These are phyloP conservation scores for Agrocybe praecox DNA, from an alignment of 768 basidiomycete species.

Conservation along the genomic window DNA sequence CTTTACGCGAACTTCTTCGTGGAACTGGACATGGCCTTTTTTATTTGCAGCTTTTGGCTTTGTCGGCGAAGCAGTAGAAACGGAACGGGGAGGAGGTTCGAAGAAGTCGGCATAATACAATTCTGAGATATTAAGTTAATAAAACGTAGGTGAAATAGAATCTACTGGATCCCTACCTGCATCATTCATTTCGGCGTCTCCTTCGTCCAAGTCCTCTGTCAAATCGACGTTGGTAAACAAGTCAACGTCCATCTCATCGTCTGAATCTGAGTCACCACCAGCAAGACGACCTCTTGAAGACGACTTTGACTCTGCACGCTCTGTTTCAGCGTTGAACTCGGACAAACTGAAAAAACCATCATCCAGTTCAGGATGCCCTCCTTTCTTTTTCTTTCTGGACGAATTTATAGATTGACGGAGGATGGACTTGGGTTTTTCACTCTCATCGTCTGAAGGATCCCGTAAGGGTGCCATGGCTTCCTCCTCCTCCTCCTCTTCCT, in stretches of 20 bases:
- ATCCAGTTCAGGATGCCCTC: constrained; percentile 54
- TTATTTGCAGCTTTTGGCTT: constrained; percentile 13
- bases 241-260: constrained; percentile 61
- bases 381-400: constrained; percentile 28
- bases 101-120: constrained; percentile 82
- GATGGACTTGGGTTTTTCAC: constrained; percentile 29
- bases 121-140: constrained; percentile 38
- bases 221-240: constrained; percentile 65
- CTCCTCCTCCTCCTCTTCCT: constrained; percentile 16
- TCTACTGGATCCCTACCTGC: constrained; percentile 36
- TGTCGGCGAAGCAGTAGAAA: constrained; percentile 15
- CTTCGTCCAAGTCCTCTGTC: constrained; percentile 40
- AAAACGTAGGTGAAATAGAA: neutral
- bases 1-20: constrained; percentile 80
- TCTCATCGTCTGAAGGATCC: constrained; percentile 23
- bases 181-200: constrained; percentile 43
- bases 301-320: constrained; percentile 69
- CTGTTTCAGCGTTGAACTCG: constrained; percentile 85
- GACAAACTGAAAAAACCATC: constrained; percentile 91
- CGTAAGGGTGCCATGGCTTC: constrained; percentile 20
- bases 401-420: constrained; percentile 23
- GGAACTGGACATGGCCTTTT: constrained; percentile 69
- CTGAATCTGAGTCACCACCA: constrained; percentile 46
- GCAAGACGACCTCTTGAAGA: constrained; percentile 64
- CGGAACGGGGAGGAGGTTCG: constrained; percentile 49